phyloP scores from a whole-genome alignment of 306 rosid genomes.

The Cucurbita maxima region DNA sequence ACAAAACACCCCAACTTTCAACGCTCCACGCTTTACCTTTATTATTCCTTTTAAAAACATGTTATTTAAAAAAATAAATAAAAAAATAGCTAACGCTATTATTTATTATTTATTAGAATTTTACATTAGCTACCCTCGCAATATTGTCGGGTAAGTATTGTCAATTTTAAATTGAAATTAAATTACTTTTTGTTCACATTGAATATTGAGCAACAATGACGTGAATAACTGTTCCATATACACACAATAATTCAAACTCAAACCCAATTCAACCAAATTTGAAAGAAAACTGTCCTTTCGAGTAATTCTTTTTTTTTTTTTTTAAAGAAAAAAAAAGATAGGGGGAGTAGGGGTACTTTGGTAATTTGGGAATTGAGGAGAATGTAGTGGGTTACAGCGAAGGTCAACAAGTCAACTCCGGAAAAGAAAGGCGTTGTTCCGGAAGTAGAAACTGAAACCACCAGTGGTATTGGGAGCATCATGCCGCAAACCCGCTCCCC shows the following conservation, averaged over 20 bases:
- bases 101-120: no score
- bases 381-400: neutral
- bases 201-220: neutral
- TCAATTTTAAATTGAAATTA: no score
- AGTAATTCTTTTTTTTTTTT: neutral
- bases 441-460: slow-evolving; percentile 14
- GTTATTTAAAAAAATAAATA: no score
- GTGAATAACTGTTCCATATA: neutral
- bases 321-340: neutral
- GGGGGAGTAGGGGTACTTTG: neutral
- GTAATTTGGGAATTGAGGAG: neutral
- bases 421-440: neutral
- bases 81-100: no score
- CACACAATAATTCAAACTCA: neutral
- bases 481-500: slow-evolving; percentile 12
- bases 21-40: neutral
- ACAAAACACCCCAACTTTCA: neutral
- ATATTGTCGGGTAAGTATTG: no score
- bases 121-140: no score
- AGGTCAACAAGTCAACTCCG: slow-evolving; percentile 5
- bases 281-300: neutral
- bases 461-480: slow-evolving; percentile 25
- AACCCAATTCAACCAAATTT: neutral
- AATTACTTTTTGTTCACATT: no score
- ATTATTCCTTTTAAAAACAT: no score